Evolutionary conservation across 176 grass and related monocot species (phyloP), one percentile per base, ranked within the genome.

Genomic region (Cenchrus americanus): DNA sequence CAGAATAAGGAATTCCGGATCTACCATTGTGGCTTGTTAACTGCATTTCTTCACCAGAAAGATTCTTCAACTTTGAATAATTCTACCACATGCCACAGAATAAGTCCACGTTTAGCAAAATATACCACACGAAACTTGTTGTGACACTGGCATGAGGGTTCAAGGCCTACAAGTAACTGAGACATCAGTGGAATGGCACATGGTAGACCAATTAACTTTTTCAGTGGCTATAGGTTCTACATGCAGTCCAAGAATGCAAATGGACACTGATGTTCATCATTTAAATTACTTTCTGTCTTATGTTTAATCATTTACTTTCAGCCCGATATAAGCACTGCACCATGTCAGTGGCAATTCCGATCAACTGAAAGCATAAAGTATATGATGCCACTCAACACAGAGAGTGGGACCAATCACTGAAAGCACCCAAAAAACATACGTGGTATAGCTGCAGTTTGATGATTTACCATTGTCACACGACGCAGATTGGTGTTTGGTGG

Each of bases 381-480:
- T 41, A 59, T 60, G 64, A 78, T 69, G 53, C 5, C 37, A 59
- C 73, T 77, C 22, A 60, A 27, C 19, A 70, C 55, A 21, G 69
- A 50, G 26, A 22, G 68, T 7, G 3, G 63, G 60, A 66, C 7
- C 65, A 42, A 84, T 48, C 65, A 48, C 7, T 24, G 17, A 24
- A 76, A 59, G 40, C 23, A 85, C 8, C 55, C 14, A 49, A 49
- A 24, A 48, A 22, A 24, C 3, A 76, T 42, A 76, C 2, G 26
- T 13, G 77, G n/a, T n/a, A n/a, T n/a, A n/a, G 26, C 11, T 86
- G 58, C 59, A 81, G 18, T 68, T 49, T 15, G 26, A 48, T 57
- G 47, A 70, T 72, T 84, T 94, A 98, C 96, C 91, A 98, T 91
- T 77, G 93, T 94, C 47, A 98, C 96, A 74, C 89, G 84, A 8